Evolutionary conservation across 495 filamentous ascomycete species (phyloP).

Genomic region (Podospora anserina): DNA sequence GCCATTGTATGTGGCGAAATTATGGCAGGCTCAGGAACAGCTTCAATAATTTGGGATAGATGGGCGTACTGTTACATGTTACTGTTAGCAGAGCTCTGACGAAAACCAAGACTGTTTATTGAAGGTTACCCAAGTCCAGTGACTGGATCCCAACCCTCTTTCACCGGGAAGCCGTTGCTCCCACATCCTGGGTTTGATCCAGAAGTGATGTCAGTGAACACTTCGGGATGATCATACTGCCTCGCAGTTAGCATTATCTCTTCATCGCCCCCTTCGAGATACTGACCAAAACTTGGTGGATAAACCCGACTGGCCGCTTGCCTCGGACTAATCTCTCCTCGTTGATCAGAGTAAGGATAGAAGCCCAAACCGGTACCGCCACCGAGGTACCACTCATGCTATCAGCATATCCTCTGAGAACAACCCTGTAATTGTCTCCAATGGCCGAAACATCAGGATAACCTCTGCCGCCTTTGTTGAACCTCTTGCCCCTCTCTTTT

Average conservation of each 20-base stretch:
- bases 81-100: slow-evolving; percentile 3
- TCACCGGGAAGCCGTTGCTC: slow-evolving; percentile 52
- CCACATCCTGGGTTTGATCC: slow-evolving; percentile 62
- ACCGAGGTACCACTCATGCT: slow-evolving; percentile 56
- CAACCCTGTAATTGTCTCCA: slow-evolving; percentile 56
- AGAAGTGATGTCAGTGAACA: slow-evolving; percentile 58
- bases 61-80: slow-evolving; percentile 19
- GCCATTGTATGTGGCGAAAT: too few relatives aligned
- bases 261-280: too few relatives aligned
- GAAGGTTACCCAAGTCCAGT: slow-evolving; percentile 52
- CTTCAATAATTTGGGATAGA: slow-evolving; percentile 21
- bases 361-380: slow-evolving; percentile 56
- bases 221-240: slow-evolving; percentile 56
- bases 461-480: slow-evolving; percentile 58
- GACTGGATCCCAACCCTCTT: slow-evolving; percentile 61
- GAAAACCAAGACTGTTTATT: neutral
- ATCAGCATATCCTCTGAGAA: slow-evolving; percentile 38
- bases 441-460: slow-evolving; percentile 65
- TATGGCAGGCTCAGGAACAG: slow-evolving; percentile 19
- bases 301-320: slow-evolving; percentile 51
- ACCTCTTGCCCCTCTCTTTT: slow-evolving; percentile 28
- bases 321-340: slow-evolving; percentile 56
- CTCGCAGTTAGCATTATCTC: neutral
- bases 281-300: slow-evolving; percentile 61
- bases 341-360: slow-evolving; percentile 61